Evolutionary conservation across 352 stramenopile genomes (phyloP).

Genomic region (Pythium oligandrum): DNA sequence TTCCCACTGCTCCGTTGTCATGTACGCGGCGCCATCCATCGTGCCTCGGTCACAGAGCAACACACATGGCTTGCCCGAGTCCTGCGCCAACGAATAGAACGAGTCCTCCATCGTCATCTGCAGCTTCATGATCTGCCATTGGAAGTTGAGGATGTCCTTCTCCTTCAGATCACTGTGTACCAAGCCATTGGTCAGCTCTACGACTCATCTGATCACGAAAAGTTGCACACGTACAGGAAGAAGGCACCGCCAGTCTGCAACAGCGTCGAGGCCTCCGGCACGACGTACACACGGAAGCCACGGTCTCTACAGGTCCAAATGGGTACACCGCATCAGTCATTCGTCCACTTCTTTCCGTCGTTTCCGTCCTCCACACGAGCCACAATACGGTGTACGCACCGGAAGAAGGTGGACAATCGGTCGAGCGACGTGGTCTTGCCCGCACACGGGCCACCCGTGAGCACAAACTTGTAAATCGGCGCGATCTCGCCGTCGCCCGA

Average conservation of each 20-base stretch:
- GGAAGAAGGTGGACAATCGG: slow-evolving; percentile 87
- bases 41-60: slow-evolving; percentile 94
- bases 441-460: slow-evolving; percentile 93
- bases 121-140: slow-evolving; percentile 82
- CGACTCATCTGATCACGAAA: not conserved
- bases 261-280: slow-evolving; percentile 94
- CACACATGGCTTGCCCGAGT: slow-evolving; percentile 83
- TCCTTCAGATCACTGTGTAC: slow-evolving; percentile 60
- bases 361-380: not conserved
- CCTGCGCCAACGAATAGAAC: slow-evolving; percentile 78
- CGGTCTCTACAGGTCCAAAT: slow-evolving; percentile 48
- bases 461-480: slow-evolving; percentile 91
- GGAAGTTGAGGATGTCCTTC: slow-evolving; percentile 83
- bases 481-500: slow-evolving; percentile 60
- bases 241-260: slow-evolving; percentile 92
- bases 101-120: slow-evolving; percentile 83
- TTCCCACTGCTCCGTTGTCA: slow-evolving; percentile 88
- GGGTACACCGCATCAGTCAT: slow-evolving; percentile 4
- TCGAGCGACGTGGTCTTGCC: slow-evolving; percentile 95
- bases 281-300: slow-evolving; percentile 93
- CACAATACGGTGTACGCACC: slow-evolving; percentile 17
- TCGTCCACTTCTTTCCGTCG: not conserved
- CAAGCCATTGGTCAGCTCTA: not conserved
- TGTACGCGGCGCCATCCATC: slow-evolving; percentile 96
- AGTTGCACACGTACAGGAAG: slow-evolving; percentile 55